Conservation (phyloP, 352 stramenopile genomes). For the Phytophthora macrochlamydospora region DNA sequence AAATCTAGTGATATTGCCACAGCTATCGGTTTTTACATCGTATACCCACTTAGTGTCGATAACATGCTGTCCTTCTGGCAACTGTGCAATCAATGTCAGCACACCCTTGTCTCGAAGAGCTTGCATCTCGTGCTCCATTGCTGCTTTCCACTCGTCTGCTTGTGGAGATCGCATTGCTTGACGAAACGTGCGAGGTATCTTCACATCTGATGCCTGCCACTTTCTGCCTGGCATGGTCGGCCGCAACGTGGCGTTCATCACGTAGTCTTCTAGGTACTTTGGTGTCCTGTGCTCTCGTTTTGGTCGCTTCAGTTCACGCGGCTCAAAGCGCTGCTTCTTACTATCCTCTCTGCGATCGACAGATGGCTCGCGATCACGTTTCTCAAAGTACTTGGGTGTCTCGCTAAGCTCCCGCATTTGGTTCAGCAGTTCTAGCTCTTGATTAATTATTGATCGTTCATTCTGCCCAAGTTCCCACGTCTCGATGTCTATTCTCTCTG, state of each 20-base stretch:
- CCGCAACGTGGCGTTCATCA: constrained; percentile 1
- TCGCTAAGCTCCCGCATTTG: constrained; percentile 1
- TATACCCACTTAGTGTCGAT: constrained; percentile 5
- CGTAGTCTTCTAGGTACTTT: constrained; percentile 13
- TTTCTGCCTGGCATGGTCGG: neutral
- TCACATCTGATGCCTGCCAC: constrained; percentile 1
- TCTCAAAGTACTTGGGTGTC: neutral
- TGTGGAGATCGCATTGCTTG: neutral
- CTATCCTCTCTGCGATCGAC: neutral
- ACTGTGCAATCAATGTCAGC: neutral
- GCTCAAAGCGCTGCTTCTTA: constrained; percentile 7
- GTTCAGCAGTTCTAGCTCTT: neutral
- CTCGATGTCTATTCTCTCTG: constrained; percentile 3
- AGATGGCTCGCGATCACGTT: neutral
- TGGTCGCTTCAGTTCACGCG: constrained; percentile 1
- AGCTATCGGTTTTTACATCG: constrained; percentile 2
- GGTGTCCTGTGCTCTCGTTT: neutral
- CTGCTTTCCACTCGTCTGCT: constrained; percentile 1
- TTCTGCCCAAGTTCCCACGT: constrained; percentile 1
- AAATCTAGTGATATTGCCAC: constrained; percentile 2
- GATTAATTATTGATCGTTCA: neutral
- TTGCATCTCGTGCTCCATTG: neutral
- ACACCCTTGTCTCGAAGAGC: neutral
- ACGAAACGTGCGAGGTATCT: neutral
- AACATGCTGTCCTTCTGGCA: constrained; percentile 4